Conservation (phyloP, 2,329 filamentous ascomycete genomes). For the Aspergillus fumigatiaffinis region DNA sequence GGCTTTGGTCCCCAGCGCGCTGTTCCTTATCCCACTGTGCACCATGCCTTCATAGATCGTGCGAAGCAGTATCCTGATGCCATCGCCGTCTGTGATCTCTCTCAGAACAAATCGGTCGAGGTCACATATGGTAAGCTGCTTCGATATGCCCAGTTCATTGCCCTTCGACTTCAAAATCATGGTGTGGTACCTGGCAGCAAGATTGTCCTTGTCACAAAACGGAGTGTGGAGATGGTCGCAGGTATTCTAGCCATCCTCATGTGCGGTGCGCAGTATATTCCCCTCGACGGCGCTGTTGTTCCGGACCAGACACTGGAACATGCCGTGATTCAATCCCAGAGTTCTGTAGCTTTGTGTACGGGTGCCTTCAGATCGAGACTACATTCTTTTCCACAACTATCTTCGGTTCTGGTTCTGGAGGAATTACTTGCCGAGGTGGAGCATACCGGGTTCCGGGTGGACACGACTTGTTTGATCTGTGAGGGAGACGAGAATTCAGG, state of each 20-base stretch:
- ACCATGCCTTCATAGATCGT: constrained; percentile 8
- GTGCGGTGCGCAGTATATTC: constrained; percentile 8
- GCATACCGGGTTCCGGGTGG: neutral
- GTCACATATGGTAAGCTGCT: constrained; percentile 7
- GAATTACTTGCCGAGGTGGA: neutral
- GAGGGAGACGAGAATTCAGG: constrained; percentile 3
- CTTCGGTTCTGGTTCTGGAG: constrained; percentile 3
- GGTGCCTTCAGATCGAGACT: neutral
- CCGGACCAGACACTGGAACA: constrained; percentile 5
- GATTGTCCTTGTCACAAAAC: constrained; percentile 1
- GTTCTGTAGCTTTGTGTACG: constrained; percentile 1
- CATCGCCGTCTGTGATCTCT: constrained; percentile 3
- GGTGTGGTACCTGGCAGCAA: constrained; percentile 1
- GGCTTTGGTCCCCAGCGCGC: neutral
- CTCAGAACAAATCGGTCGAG: neutral
- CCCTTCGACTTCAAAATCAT: neutral
- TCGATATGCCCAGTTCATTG: constrained; percentile 5
- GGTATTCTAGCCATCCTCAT: constrained; percentile 8
- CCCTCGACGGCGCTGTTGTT: constrained; percentile 7
- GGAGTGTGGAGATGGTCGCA: constrained; percentile 9
- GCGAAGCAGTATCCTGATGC: neutral
- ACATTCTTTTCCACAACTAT: neutral
- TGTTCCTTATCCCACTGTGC: constrained; percentile 5
- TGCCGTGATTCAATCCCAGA: constrained; percentile 2
- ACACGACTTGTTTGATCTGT: neutral